Percentiles rank a stretch among this genome's conserved stretches.
These are phyloP conservation scores for Endoconidiophora laricicola DNA, from an alignment of 2,329 filamentous ascomycete genomes.

Conservation along the genomic window DNA sequence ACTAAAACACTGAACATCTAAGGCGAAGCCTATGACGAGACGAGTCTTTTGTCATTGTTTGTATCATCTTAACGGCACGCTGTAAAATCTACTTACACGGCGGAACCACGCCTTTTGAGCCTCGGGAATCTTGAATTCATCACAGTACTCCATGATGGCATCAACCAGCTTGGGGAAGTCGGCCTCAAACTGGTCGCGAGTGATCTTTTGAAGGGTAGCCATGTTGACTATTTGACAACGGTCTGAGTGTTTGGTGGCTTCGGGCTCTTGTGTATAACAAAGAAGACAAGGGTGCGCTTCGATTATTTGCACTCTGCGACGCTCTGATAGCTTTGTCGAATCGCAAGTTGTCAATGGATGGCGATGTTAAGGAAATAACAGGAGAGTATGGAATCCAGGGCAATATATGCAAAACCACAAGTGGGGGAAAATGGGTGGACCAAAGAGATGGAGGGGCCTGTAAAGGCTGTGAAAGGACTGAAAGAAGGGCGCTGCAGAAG, in stretches of 20 bases:
- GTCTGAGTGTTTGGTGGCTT: too few relatives aligned
- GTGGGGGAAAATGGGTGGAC: not conserved
- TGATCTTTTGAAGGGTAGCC: slow-evolving; percentile 53
- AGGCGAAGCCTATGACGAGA: not conserved
- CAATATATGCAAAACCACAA: not conserved
- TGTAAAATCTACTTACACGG: slow-evolving; percentile 35
- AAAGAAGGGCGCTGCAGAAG: too few relatives aligned
- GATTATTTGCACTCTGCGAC: too few relatives aligned
- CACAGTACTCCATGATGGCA: slow-evolving; percentile 63
- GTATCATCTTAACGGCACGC: not conserved
- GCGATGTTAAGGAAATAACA: too few relatives aligned
- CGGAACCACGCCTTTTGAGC: slow-evolving; percentile 76
- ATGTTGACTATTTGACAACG: slow-evolving; percentile 9
- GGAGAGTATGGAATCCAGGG: not conserved
- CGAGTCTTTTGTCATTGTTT: not conserved
- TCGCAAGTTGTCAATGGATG: not conserved
- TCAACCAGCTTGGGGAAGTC: slow-evolving; percentile 76
- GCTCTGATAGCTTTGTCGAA: too few relatives aligned
- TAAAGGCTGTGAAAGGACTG: too few relatives aligned
- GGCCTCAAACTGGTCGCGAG: slow-evolving; percentile 72
- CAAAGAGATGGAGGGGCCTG: not conserved
- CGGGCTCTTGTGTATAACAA: not conserved
- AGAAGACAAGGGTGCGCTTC: not conserved
- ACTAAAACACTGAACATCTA: too few relatives aligned
- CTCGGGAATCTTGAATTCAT: slow-evolving; percentile 66